Evolutionary conservation across 371 early-diverging fungal species (phyloP), one percentile per base, ranked within the genome.

Genomic region (Lichtheimia hyalospora): DNA sequence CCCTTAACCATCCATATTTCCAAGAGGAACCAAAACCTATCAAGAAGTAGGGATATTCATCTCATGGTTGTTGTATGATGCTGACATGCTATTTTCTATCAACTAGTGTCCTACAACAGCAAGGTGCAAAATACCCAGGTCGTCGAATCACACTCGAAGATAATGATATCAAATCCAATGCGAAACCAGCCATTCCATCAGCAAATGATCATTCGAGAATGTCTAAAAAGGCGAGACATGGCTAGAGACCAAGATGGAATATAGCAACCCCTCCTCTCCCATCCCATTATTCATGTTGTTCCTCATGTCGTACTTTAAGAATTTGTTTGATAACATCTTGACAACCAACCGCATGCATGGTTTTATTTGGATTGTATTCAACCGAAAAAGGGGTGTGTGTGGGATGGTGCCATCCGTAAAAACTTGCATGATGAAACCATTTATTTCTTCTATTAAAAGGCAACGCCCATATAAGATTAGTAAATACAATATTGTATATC

Each of bases 1-100:
- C 96, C 3, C 71, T 99, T 25, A 79, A 81, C 16, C 95, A 96
- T 67, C 84, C 90, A 18, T 98, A 96, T 63, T 99, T 99, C 61
- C 73, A 79, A 56, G 94, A 94, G 57, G 94, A 94, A n/a, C 96
- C 96, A 3, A 78, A 75, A 48, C 94, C 96, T 2, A 69, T 81
- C 10, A 74, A 84, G 73, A 85, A 87, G 92, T 92, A 83, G 70
- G 84, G 25, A 28, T n/a, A n/a, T 25, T n/a, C n/a, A n/a, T n/a
- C n/a, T n/a, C n/a, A 27, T 39, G 4, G 5, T 18, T 12, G 25
- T 12, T 28, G 13, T 1, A 49, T 20, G 14, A 27, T 12, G 8
- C 44, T 42, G 28, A 27, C 49, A 53, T 34, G 25, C 7, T 21
- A 6, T 56, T 57, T 52, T n/a, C 46, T 18, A 2, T 16, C n/a